phyloP scores from a whole-genome alignment of 23 red algal genomes.

The Gracilaria gracilis region DNA sequence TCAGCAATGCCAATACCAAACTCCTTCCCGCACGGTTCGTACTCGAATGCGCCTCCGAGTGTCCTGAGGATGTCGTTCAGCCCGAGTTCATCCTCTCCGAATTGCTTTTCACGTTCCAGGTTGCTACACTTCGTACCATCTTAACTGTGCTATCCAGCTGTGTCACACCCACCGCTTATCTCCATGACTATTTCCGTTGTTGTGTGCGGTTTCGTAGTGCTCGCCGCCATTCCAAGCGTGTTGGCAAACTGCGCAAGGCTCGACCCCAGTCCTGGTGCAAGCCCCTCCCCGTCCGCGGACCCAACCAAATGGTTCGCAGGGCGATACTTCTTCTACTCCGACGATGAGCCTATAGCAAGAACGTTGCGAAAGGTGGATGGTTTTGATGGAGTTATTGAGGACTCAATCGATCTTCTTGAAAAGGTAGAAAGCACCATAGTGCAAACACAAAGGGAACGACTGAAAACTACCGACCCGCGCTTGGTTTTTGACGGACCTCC shows the following conservation, averaged over 20 bases:
- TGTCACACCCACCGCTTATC: too few species aligned
- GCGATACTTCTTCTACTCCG: slow-evolving; percentile 1
- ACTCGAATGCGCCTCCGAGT: neutral
- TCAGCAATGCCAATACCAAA: neutral
- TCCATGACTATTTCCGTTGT: neutral
- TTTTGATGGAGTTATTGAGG: neutral
- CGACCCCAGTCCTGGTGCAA: neutral
- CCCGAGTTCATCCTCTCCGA: neutral
- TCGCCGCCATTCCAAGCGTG: neutral
- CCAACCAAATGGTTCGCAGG: neutral
- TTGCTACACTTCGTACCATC: neutral
- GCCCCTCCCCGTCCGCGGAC: neutral
- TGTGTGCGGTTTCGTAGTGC: neutral
- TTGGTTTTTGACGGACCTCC: neutral
- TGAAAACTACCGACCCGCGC: neutral
- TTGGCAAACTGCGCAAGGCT: neutral
- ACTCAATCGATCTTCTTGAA: neutral
- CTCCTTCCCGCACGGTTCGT: neutral
- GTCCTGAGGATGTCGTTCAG: neutral
- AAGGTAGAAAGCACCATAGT: neutral
- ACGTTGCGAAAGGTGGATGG: neutral
- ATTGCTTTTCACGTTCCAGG: neutral
- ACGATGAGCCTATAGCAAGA: neutral
- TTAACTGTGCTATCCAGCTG: too few species aligned
- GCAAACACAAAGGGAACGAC: neutral